Percentiles rank a stretch among this genome's conserved stretches.
These are phyloP conservation scores for Salix brachista DNA, from an alignment of 345 rosid genomes.

Conservation along the genomic window DNA sequence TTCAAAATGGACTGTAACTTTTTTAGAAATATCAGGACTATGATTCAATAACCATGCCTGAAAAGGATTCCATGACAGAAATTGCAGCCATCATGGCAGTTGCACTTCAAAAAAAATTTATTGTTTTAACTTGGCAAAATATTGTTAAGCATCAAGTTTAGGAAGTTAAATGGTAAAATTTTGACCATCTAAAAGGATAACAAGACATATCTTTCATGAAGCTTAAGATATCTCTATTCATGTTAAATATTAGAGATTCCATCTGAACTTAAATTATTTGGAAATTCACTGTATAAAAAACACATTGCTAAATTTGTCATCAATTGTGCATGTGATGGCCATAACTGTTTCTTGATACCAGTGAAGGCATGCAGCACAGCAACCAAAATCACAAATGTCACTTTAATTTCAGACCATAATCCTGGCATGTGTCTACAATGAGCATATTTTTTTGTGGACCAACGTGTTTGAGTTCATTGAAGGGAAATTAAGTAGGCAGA, in stretches of 20 bases:
- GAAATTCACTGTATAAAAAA: background rate
- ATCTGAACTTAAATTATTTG: background rate
- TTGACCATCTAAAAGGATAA: background rate
- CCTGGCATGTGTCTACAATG: background rate
- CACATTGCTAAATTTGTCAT: background rate
- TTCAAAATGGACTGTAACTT: background rate
- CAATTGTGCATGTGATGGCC: background rate
- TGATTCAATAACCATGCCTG: background rate
- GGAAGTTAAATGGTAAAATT: background rate
- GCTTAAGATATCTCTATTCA: background rate
- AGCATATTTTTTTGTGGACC: background rate
- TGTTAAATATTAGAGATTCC: background rate
- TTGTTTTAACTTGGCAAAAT: background rate
- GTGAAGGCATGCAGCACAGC: background rate
- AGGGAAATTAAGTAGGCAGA: conserved; percentile 5
- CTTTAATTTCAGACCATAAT: background rate
- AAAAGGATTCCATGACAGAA: background rate
- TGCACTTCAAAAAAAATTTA: background rate
- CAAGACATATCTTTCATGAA: background rate
- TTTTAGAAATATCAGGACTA: background rate
- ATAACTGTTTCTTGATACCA: background rate
- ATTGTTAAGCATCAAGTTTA: background rate
- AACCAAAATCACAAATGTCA: background rate
- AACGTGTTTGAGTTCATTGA: background rate
- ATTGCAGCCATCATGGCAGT: background rate